Evolutionary conservation across 768 basidiomycete genomes (phyloP).

Genomic region (Trametes cinnabarina): DNA sequence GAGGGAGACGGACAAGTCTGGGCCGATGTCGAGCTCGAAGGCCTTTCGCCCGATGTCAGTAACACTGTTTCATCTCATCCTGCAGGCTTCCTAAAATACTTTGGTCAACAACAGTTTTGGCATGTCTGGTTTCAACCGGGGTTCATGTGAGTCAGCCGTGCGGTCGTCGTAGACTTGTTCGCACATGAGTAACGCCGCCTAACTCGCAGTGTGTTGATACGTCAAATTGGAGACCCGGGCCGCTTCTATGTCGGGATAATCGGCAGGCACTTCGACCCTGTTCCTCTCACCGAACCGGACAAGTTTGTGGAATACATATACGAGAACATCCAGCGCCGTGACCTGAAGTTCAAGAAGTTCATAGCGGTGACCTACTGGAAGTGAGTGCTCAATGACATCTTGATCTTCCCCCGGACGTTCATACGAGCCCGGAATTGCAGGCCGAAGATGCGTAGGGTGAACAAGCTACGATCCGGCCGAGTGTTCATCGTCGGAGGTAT

Average conservation of each 20-base stretch:
- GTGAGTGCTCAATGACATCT: conserved; percentile 20
- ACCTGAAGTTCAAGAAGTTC: conserved; percentile 34
- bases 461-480: conserved; percentile 41
- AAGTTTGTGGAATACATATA: conserved; percentile 31
- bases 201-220: no score
- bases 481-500: conserved; percentile 38
- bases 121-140: no score
- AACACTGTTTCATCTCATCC: no score
- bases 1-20: conserved; percentile 27
- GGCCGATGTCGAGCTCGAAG: conserved; percentile 40
- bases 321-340: conserved; percentile 25
- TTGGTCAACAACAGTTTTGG: no score
- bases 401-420: not conserved
- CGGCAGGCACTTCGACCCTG: no score
- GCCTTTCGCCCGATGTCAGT: conserved; percentile 20
- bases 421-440: conserved; percentile 25
- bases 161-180: no score
- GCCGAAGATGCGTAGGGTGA: conserved; percentile 48
- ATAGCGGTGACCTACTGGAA: conserved; percentile 25
- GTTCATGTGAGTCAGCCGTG: no score
- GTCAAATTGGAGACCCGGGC: no score
- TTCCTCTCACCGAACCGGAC: no score
- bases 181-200: no score
- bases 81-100: no score
- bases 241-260: no score